Conservation (phyloP, 2,329 filamentous ascomycete species). For the Botrytis medusae region DNA sequence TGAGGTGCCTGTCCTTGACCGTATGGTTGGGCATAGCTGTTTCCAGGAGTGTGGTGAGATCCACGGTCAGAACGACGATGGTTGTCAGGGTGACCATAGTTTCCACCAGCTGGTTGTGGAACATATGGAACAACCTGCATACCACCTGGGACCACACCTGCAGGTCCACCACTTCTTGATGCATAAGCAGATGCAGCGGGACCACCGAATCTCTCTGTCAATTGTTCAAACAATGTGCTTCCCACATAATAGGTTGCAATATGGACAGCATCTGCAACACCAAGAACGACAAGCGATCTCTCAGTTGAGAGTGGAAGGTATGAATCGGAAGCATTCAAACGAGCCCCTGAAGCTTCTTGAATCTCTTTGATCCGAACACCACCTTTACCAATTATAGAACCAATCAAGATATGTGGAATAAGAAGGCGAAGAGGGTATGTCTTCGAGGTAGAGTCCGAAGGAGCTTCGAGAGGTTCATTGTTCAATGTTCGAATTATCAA, state of each 20-base stretch:
- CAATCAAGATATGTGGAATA: slow-evolving; percentile 95
- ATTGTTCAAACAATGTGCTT: slow-evolving; percentile 94
- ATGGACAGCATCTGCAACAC: slow-evolving; percentile 96
- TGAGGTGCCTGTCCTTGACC: slow-evolving; percentile 55
- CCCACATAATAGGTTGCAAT: slow-evolving; percentile 99
- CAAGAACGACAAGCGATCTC: slow-evolving; percentile 95
- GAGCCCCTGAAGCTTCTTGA: slow-evolving; percentile 93
- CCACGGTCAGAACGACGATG: slow-evolving; percentile 75
- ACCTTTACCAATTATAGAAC: slow-evolving; percentile 97
- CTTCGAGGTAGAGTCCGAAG: slow-evolving; percentile 92
- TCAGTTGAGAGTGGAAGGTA: slow-evolving; percentile 94
- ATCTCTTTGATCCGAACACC: slow-evolving; percentile 97
- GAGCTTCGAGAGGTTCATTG: slow-evolving; percentile 85
- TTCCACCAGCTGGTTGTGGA: slow-evolving; percentile 87
- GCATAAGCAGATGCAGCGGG: slow-evolving; percentile 97
- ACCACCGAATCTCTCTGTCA: slow-evolving; percentile 94
- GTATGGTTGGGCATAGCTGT: slow-evolving; percentile 66
- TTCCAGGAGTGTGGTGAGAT: slow-evolving; percentile 72
- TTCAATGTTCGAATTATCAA: slow-evolving; percentile 97
- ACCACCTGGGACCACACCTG: slow-evolving; percentile 89
- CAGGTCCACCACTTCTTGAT: slow-evolving; percentile 87
- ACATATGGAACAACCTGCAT: slow-evolving; percentile 99
- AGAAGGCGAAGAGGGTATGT: slow-evolving; percentile 94
- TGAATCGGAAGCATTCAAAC: slow-evolving; percentile 93
- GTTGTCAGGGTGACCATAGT: slow-evolving; percentile 87